phyloP scores from a whole-genome alignment of 139 green algal species.

The Mesostigma viride region DNA sequence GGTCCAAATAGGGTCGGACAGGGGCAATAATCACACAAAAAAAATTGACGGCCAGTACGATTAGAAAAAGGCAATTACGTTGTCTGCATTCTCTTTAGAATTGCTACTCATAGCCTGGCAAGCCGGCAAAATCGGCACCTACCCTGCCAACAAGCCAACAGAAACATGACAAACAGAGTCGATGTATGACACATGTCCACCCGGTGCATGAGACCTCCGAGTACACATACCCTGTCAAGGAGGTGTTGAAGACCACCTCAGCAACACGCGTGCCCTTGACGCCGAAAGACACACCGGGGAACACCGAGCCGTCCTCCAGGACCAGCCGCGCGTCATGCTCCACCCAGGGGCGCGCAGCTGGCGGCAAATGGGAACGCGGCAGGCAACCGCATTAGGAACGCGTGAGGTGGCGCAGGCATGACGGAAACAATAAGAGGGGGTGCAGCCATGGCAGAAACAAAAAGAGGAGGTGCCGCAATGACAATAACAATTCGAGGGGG shows the following conservation, averaged over 20 bases:
- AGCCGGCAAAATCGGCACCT: not conserved
- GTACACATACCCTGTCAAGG: conserved; percentile 63
- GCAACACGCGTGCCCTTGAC: conserved; percentile 62
- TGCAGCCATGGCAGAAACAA: not conserved
- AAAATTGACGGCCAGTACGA: not conserved
- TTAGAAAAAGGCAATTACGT: not conserved
- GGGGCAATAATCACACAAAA: too few species aligned
- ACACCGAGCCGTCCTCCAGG: conserved; percentile 87
- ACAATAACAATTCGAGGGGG: not conserved
- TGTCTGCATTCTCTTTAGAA: not conserved
- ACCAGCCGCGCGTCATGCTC: conserved; percentile 62
- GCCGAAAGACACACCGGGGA: conserved; percentile 71
- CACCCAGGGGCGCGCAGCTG: conserved; percentile 47
- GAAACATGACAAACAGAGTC: not conserved
- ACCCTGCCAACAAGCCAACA: not conserved
- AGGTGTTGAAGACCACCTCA: conserved; percentile 98
- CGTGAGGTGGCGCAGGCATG: not conserved
- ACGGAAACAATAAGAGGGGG: not conserved
- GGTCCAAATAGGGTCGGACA: too few species aligned
- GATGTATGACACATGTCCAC: not conserved
- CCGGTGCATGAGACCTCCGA: not conserved
- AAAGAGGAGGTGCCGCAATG: not conserved
- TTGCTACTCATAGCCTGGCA: not conserved
- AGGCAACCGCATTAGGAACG: not conserved
- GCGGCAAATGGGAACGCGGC: conserved; percentile 12